A percentile compares a stretch with the other conserved stretches of the same genome.
Conservation (phyloP, 106 monocot genomes). For the Platanthera zijinensis region DNA sequence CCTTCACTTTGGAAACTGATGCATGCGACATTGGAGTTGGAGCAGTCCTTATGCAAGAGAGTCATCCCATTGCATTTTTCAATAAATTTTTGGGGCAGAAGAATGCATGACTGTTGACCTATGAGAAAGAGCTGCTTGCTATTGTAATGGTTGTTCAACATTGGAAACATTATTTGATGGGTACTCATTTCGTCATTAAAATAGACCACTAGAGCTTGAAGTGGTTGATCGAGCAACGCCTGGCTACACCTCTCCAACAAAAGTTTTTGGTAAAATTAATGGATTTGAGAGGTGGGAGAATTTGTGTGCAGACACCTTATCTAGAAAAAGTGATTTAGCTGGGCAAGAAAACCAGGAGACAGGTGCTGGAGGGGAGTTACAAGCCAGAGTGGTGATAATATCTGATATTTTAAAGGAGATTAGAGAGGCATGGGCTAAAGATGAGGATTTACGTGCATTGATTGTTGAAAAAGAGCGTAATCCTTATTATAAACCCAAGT, state of each 20-base stretch:
- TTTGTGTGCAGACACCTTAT: no score
- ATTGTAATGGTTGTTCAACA: no score
- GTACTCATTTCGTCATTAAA: not conserved
- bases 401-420: no score
- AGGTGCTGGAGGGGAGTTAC: no score
- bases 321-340: no score
- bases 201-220: not conserved
- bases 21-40: no score
- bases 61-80: not conserved
- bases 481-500: not conserved
- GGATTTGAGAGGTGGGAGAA: not conserved
- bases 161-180: no score
- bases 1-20: no score
- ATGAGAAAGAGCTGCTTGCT: no score
- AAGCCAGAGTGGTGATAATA: no score
- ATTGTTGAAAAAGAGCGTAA: not conserved
- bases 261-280: not conserved
- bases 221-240: not conserved
- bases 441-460: not conserved
- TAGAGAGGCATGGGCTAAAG: no score
- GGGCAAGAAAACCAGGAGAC: no score
- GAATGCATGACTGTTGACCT: not conserved
- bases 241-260: not conserved
- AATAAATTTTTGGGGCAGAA: not conserved
- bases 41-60: not conserved